A percentile compares a stretch with the other conserved stretches of the same genome.
phyloP scores from a whole-genome alignment of 176 grass and related monocot genomes.

The Thalia dealbata region DNA sequence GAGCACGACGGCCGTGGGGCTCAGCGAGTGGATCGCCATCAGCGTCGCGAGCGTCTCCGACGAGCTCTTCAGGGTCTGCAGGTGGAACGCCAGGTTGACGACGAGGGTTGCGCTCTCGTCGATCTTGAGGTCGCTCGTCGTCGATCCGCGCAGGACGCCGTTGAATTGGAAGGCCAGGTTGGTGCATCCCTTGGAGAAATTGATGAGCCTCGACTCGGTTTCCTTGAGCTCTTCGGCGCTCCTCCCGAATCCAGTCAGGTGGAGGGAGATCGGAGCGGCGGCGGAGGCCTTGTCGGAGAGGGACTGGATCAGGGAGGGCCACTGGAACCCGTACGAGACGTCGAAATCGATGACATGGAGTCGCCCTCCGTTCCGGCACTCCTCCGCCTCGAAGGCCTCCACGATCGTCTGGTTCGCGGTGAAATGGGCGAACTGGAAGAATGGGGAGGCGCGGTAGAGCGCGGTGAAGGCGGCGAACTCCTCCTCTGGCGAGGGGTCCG shows the following conservation, averaged over 20 bases:
- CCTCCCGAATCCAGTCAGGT: conserved; percentile 46
- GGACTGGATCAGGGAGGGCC: conserved; percentile 87
- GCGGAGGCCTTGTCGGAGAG: conserved; percentile 34
- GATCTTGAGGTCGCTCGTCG: conserved; percentile 4
- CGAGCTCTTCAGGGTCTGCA: conserved; percentile 21
- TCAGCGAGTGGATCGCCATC: conserved; percentile 32
- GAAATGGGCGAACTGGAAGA: conserved; percentile 81
- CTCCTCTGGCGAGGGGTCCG: conserved; percentile 10
- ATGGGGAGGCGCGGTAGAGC: conserved; percentile 56
- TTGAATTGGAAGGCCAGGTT: conserved; percentile 62
- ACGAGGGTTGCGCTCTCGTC: conserved; percentile 42
- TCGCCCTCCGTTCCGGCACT: conserved; percentile 9
- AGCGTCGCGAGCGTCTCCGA: conserved; percentile 24
- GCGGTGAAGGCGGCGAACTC: conserved; percentile 55
- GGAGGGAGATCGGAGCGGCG: conserved; percentile 31
- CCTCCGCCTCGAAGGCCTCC: conserved; percentile 56
- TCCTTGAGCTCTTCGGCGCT: conserved; percentile 42
- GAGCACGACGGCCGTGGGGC: conserved; percentile 51
- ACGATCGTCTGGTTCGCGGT: conserved; percentile 90
- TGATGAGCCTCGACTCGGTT: conserved; percentile 40
- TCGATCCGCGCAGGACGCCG: conserved; percentile 28
- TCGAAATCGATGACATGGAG: conserved; percentile 78
- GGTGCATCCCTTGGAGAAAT: conserved; percentile 39
- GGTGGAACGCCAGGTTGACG: conserved; percentile 58
- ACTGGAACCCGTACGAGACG: conserved; percentile 76